Percentiles rank a stretch among this genome's conserved stretches.
Evolutionary conservation across 352 stramenopile genomes (phyloP).

Genomic region (Phytophthora pisi): DNA sequence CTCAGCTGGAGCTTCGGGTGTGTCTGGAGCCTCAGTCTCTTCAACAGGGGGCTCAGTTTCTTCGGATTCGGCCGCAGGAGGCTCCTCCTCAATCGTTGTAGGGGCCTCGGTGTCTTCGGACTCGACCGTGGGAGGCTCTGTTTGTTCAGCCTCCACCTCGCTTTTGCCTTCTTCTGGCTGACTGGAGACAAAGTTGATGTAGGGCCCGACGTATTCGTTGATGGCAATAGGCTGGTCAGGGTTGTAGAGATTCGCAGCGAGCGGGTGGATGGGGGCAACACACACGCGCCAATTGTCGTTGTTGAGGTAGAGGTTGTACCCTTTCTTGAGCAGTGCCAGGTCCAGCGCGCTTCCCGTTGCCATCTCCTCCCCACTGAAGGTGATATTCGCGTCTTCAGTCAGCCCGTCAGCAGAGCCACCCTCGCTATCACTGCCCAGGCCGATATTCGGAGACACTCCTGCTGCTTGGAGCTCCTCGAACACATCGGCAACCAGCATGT

Average conservation of each 20-base stretch:
- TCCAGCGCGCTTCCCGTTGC: slow-evolving; percentile 13
- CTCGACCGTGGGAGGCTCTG: neutral
- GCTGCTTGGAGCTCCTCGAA: slow-evolving; percentile 38
- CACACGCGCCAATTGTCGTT: slow-evolving; percentile 38
- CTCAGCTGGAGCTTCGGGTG: neutral
- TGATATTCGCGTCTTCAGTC: slow-evolving; percentile 44
- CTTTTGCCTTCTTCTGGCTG: neutral
- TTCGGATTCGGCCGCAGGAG: no score
- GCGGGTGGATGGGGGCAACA: slow-evolving; percentile 40
- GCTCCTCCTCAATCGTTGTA: neutral
- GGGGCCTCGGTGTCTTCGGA: neutral
- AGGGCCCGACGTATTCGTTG: slow-evolving; percentile 18
- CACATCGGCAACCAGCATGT: slow-evolving; percentile 50
- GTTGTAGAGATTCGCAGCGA: slow-evolving; percentile 43
- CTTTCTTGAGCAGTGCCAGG: slow-evolving; percentile 31
- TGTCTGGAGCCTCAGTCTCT: neutral
- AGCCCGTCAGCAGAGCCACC: slow-evolving; percentile 5
- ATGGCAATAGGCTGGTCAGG: slow-evolving; percentile 9
- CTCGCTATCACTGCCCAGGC: slow-evolving; percentile 31
- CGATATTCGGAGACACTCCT: slow-evolving; percentile 26
- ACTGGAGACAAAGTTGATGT: slow-evolving; percentile 30
- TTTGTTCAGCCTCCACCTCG: neutral
- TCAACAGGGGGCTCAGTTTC: neutral
- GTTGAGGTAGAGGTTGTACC: slow-evolving; percentile 48
- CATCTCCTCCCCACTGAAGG: slow-evolving; percentile 25